phyloP scores from a whole-genome alignment of 2,329 filamentous ascomycete species.

The Aspergillus terreus region DNA sequence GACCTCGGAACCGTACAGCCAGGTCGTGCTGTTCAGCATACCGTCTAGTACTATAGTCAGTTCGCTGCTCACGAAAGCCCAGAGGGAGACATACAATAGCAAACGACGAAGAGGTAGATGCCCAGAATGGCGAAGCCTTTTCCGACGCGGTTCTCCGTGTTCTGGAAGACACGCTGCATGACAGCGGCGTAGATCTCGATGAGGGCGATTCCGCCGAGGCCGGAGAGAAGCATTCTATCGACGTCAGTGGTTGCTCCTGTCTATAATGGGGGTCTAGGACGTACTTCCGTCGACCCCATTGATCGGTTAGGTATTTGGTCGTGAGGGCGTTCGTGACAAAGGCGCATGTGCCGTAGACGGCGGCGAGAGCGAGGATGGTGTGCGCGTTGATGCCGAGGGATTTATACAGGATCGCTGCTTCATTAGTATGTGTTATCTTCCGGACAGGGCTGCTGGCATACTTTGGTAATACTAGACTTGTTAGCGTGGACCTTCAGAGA shows the following conservation, averaged over 20 bases:
- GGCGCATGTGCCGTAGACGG: conserved; percentile 52
- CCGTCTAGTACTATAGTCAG: conserved; percentile 31
- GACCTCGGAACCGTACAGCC: conserved; percentile 55
- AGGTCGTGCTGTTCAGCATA: conserved; percentile 54
- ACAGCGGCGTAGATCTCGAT: conserved; percentile 58
- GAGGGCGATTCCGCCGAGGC: conserved; percentile 50
- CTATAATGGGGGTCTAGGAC: conserved; percentile 3
- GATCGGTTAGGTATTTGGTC: conserved; percentile 52
- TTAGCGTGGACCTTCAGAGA: not conserved
- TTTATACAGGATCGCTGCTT: conserved; percentile 51
- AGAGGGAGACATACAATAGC: conserved; percentile 44
- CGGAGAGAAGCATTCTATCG: conserved; percentile 53
- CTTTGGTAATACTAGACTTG: conserved; percentile 29
- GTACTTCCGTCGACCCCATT: conserved; percentile 57
- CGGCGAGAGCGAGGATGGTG: conserved; percentile 52
- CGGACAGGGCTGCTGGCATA: conserved; percentile 12
- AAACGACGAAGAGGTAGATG: conserved; percentile 57
- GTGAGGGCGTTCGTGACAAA: conserved; percentile 52
- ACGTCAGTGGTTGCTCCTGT: not conserved
- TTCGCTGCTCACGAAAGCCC: not conserved
- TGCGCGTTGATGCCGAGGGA: conserved; percentile 50
- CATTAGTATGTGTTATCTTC: conserved; percentile 8
- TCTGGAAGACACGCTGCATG: conserved; percentile 56
- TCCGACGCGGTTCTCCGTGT: conserved; percentile 52
- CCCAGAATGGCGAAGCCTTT: conserved; percentile 59